A percentile compares a stretch with the other conserved stretches of the same genome.
phyloP scores from a whole-genome alignment of 352 stramenopile genomes.

The Pythium scleroteichum region DNA sequence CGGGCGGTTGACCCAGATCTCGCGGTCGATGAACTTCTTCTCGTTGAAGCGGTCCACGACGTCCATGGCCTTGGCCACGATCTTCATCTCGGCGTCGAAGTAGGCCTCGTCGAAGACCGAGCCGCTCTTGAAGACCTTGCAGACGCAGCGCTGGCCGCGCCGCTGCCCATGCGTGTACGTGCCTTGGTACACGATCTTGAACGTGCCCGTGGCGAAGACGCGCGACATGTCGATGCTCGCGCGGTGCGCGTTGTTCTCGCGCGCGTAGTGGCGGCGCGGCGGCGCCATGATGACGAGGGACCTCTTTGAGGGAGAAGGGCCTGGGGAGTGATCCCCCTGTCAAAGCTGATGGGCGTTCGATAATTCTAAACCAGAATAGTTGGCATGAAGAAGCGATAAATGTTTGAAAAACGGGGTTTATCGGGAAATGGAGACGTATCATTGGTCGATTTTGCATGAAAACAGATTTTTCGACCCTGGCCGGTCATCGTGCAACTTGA shows the following conservation, averaged over 20 bases:
- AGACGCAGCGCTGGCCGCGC: conserved; percentile 30
- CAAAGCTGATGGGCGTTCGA: too few species aligned
- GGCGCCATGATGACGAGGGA: too few species aligned
- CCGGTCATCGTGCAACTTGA: too few species aligned
- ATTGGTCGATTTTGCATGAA: too few species aligned
- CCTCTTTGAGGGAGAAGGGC: too few species aligned
- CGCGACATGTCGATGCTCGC: conserved; percentile 8
- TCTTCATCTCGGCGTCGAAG: conserved; percentile 30
- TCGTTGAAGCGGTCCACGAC: conserved; percentile 34
- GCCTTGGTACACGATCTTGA: conserved; percentile 31
- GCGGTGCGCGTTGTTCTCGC: conserved; percentile 2
- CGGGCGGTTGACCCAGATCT: conserved; percentile 31
- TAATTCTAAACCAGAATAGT: too few species aligned
- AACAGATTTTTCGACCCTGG: too few species aligned
- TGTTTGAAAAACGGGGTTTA: too few species aligned
- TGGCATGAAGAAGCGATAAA: too few species aligned
- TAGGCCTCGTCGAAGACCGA: conserved; percentile 30
- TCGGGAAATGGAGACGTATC: too few species aligned
- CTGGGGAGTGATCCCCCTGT: too few species aligned
- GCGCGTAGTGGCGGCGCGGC: background rate
- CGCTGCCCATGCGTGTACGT: conserved; percentile 29
- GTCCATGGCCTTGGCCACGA: conserved; percentile 24
- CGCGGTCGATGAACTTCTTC: conserved; percentile 19
- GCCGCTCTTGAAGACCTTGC: conserved; percentile 41
- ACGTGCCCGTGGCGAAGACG: conserved; percentile 32